These are phyloP conservation scores for Epithemia pelagica DNA, from an alignment of 108 stramenopile genomes.

Conservation along the genomic window DNA sequence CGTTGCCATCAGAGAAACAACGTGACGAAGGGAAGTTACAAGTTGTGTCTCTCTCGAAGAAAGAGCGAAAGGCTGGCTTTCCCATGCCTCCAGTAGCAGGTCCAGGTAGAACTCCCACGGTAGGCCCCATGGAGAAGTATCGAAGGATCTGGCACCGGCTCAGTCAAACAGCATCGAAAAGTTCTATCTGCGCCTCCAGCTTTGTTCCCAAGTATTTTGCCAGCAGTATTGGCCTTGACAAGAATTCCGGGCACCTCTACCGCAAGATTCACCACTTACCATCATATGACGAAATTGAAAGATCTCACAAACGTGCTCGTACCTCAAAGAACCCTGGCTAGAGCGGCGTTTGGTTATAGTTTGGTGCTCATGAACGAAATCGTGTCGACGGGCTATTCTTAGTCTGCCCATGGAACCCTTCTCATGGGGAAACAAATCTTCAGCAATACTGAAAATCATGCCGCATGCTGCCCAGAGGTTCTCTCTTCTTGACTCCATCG, in stretches of 20 bases:
- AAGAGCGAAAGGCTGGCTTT: background rate
- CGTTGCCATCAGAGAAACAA: background rate
- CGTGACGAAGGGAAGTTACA: background rate
- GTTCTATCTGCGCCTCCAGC: background rate
- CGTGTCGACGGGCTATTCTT: no score
- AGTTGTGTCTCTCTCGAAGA: background rate
- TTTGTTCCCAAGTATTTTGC: background rate
- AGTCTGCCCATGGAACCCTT: no score
- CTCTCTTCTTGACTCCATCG: no score
- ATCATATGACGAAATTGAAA: background rate
- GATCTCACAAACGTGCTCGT: background rate
- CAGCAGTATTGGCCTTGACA: background rate
- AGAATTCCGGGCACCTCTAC: background rate
- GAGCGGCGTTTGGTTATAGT: no score
- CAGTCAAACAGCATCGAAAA: background rate
- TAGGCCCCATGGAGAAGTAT: background rate
- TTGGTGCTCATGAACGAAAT: no score
- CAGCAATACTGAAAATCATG: no score
- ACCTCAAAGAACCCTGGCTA: background rate
- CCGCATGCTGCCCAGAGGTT: no score
- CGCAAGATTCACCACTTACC: constrained; percentile 1
- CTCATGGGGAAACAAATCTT: no score
- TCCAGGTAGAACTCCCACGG: background rate
- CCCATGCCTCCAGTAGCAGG: background rate
- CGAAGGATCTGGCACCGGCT: constrained; percentile 1